Percentiles rank a stretch among this genome's conserved stretches.
Conservation (phyloP, 1,284 basidiomycete genomes). For the Marasmius tenuissimus region DNA sequence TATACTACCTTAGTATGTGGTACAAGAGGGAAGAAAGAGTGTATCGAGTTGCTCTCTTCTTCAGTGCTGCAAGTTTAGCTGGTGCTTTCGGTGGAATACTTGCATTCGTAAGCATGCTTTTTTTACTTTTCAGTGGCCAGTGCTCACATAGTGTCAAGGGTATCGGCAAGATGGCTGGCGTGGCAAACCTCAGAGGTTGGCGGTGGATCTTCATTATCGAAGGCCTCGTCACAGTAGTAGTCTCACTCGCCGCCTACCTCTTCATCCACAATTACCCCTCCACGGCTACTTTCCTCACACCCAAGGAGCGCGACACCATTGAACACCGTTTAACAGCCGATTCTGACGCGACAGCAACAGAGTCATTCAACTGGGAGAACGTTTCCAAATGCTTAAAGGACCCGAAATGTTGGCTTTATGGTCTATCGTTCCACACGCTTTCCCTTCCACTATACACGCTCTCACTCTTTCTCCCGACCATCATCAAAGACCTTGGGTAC, state of each 20-base stretch:
- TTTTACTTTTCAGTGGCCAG: constrained; percentile 24
- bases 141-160: constrained; percentile 57
- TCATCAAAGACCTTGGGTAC: constrained; percentile 55
- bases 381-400: constrained; percentile 1
- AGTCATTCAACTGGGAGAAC: constrained; percentile 1
- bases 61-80: constrained; percentile 57
- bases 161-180: constrained; percentile 67
- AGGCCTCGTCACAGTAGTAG: constrained; percentile 63
- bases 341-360: constrained; percentile 1
- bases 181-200: constrained; percentile 51
- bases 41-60: constrained; percentile 34
- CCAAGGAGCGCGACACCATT: not conserved
- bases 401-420: not conserved
- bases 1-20: constrained; percentile 57
- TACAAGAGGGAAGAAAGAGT: constrained; percentile 40
- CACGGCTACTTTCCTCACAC: not conserved
- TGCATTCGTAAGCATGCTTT: constrained; percentile 44
- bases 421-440: constrained; percentile 21
- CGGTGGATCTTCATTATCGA: constrained; percentile 79
- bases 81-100: constrained; percentile 67
- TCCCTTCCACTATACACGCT: constrained; percentile 57
- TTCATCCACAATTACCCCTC: not conserved
- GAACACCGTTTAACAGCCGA: not conserved
- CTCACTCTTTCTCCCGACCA: constrained; percentile 58
- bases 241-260: constrained; percentile 32